Base-by-base conservation (phyloP, 805 yeast genomes). In the Saturnispora dispora region DNA sequence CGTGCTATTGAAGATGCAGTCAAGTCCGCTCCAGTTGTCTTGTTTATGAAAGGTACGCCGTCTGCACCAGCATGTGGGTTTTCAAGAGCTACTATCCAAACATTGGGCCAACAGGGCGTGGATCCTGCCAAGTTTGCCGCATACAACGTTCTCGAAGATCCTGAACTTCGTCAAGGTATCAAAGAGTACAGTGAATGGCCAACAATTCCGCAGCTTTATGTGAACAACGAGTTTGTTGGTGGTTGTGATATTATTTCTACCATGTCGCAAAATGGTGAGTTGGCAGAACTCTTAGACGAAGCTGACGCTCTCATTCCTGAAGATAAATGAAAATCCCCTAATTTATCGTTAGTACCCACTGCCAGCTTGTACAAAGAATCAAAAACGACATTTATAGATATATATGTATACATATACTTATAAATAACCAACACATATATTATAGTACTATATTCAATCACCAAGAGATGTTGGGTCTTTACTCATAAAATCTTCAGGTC, bases 21-120 rank as follows among this genome's bases (percentile, higher is more conserved):
- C 25, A 72, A 70, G 4, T 83, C 95, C 7, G 93, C 98, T 1
- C 96, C 96, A 8, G 98, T 93, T 20, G 99, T 93, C 8, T 74
- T 93, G 43, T 93, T 93, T 72, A 93, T 93, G 99, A 93, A 93
- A 70, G 99, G 99, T 17, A 91, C 96, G 2, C 99, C 99, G 17
- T 95, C 91, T 62, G 89, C 85, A 53, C 99, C 99, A 40, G 95
- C 88, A 61, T 93, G 99, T 73, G 99, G 99, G 0, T 93, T 93
- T 63, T 89, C 97, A 11, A 80, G 96, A 64, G 95, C 96, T 50
- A 86, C 98, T 11, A 90, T 93, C 59, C 93, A 88, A 64, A 78
- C 90, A 48, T 76, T 93, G 54, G 98, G 99, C 13, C 91, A 88
- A 64, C 95, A 91, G 65, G 99, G 99, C 53, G 97, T 93, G 20